Percentiles rank a stretch among this genome's conserved stretches.
Conservation (phyloP, 352 stramenopile genomes). For the Phytophthora podocarpi region DNA sequence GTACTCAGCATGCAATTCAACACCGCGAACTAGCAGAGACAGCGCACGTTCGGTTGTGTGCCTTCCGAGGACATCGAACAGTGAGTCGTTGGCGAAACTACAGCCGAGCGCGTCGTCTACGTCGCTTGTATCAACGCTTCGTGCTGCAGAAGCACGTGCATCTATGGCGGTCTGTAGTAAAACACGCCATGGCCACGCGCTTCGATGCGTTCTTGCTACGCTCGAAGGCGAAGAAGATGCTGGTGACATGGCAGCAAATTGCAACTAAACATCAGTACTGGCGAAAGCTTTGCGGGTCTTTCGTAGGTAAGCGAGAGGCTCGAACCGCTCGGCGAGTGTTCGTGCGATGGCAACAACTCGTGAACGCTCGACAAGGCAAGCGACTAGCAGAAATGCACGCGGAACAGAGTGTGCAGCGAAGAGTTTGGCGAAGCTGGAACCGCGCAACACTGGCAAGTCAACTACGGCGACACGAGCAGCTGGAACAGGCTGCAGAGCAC, state of each 20-base stretch:
- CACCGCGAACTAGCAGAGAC: neutral
- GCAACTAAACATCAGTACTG: slow-evolving; percentile 28
- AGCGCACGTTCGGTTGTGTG: slow-evolving; percentile 12
- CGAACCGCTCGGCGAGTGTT: slow-evolving; percentile 20
- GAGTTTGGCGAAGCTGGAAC: slow-evolving; percentile 17
- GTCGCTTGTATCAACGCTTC: slow-evolving; percentile 32
- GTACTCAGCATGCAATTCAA: slow-evolving; percentile 6
- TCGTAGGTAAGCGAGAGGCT: neutral
- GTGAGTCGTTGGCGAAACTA: slow-evolving; percentile 33
- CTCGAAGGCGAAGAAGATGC: slow-evolving; percentile 30
- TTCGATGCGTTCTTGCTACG: slow-evolving; percentile 38
- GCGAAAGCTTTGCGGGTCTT: slow-evolving; percentile 26
- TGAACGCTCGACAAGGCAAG: slow-evolving; percentile 4
- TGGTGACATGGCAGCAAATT: slow-evolving; percentile 30
- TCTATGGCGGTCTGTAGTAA: slow-evolving; percentile 36
- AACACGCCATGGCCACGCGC: slow-evolving; percentile 35
- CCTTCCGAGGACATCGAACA: slow-evolving; percentile 8
- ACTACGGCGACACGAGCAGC: slow-evolving; percentile 5
- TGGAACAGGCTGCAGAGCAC: slow-evolving; percentile 15
- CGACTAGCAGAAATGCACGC: slow-evolving; percentile 13
- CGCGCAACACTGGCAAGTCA: neutral
- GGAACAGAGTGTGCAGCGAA: slow-evolving; percentile 2
- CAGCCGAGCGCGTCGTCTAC: slow-evolving; percentile 5
- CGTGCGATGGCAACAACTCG: slow-evolving; percentile 26
- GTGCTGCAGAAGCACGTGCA: slow-evolving; percentile 44